Evolutionary conservation across 257 asterid genomes (phyloP).

Genomic region (Fraxinus pennsylvanica): DNA sequence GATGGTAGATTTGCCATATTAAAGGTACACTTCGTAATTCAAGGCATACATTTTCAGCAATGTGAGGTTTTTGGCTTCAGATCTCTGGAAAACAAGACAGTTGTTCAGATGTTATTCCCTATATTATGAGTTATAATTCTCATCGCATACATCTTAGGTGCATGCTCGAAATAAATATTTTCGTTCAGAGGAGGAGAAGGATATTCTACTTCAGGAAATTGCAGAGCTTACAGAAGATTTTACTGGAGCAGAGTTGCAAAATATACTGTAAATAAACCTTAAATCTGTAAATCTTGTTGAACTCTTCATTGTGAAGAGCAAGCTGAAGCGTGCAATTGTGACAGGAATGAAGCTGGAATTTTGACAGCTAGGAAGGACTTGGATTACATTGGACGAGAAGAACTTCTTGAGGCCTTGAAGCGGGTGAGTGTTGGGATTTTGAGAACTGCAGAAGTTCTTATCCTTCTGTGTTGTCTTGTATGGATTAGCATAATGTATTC

Average conservation of each 20-base stretch:
- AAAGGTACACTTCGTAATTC: slow-evolving; percentile 53
- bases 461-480: slow-evolving; percentile 17
- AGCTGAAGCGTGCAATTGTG: slow-evolving; percentile 35
- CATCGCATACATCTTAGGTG: slow-evolving; percentile 52
- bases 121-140: slow-evolving; percentile 21
- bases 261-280: slow-evolving; percentile 66
- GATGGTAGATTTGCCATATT: slow-evolving; percentile 95
- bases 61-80: slow-evolving; percentile 2
- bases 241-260: slow-evolving; percentile 97
- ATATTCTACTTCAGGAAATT: slow-evolving; percentile 75
- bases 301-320: slow-evolving; percentile 26
- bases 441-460: slow-evolving; percentile 22
- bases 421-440: slow-evolving; percentile 55
- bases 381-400: slow-evolving; percentile 88
- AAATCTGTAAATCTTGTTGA: slow-evolving; percentile 15
- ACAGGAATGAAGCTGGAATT: slow-evolving; percentile 99
- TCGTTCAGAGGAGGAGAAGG: slow-evolving; percentile 92
- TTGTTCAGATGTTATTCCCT: slow-evolving; percentile 6
- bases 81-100: background rate
- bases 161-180: slow-evolving; percentile 97
- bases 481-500: slow-evolving; percentile 17
- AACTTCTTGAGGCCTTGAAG: slow-evolving; percentile 96
- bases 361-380: slow-evolving; percentile 89
- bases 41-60: slow-evolving; percentile 8
- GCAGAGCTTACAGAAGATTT: slow-evolving; percentile 84